Evolutionary conservation across 176 grass and related monocot genomes (phyloP).

Genomic region (Avena sativa): DNA sequence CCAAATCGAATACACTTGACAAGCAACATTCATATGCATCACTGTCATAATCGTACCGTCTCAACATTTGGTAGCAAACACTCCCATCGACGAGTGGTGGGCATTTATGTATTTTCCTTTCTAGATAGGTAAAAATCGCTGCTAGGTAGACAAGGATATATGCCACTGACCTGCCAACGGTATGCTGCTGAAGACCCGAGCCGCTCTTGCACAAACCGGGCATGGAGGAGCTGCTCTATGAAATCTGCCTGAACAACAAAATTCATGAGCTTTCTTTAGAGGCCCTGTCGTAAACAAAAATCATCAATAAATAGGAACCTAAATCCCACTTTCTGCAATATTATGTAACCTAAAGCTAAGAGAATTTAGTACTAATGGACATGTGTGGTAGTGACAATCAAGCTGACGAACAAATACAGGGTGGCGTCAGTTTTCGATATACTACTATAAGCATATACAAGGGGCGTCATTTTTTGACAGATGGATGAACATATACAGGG

Average conservation of each 20-base stretch:
- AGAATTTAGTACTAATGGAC: not conserved
- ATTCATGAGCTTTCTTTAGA: slow-evolving; percentile 28
- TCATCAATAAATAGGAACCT: no score
- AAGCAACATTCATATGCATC: not conserved
- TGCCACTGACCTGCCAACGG: slow-evolving; percentile 68
- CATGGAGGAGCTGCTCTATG: slow-evolving; percentile 83
- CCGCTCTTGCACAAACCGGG: slow-evolving; percentile 69
- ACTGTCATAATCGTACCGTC: not conserved
- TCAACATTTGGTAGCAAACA: slow-evolving; percentile 22
- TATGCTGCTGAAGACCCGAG: slow-evolving; percentile 50
- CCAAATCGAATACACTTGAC: slow-evolving; percentile 6
- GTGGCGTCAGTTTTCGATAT: not conserved
- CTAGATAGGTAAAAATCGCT: not conserved
- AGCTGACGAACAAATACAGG: not conserved
- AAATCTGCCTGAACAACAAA: slow-evolving; percentile 68
- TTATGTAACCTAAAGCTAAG: not conserved
- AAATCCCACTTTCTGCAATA: not conserved
- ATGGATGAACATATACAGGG: no score
- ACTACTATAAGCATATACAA: no score
- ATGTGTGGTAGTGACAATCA: not conserved
- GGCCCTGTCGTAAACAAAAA: not conserved
- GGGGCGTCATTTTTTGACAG: not conserved
- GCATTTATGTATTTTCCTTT: slow-evolving; percentile 12
- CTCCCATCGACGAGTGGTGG: not conserved
- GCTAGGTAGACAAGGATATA: slow-evolving; percentile 7